Conservation (phyloP, 1,139 yeast genomes). For the Scheffersomyces lignicola region DNA sequence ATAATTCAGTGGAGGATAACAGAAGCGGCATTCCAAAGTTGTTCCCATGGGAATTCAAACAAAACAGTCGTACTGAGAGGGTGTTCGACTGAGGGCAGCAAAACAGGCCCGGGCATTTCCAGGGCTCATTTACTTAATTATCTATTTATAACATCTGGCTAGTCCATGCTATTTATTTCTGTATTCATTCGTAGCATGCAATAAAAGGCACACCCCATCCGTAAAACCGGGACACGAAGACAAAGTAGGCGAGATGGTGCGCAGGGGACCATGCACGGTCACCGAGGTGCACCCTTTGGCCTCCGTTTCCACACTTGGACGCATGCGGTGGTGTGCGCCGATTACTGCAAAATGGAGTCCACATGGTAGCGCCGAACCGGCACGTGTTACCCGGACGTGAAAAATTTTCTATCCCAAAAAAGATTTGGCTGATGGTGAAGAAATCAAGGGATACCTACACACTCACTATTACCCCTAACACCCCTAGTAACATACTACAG, state of each 20-base stretch:
- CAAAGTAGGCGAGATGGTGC: no score
- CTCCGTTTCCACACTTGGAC: no score
- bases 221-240: no score
- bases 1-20: slow-evolving; percentile 1
- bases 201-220: no score
- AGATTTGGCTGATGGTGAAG: slow-evolving; percentile 1
- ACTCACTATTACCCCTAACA: slow-evolving; percentile 3
- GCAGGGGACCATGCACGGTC: no score
- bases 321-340: no score
- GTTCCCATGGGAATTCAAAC: slow-evolving; percentile 41
- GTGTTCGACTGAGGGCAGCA: slow-evolving; percentile 23
- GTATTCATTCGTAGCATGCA: slow-evolving; percentile 2
- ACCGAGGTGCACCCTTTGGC: no score
- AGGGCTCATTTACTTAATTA: neutral
- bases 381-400: slow-evolving; percentile 23
- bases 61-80: slow-evolving; percentile 24
- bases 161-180: slow-evolving; percentile 3
- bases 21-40: slow-evolving; percentile 18
- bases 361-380: no score
- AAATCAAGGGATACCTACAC: slow-evolving; percentile 3
- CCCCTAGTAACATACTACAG: neutral
- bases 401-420: slow-evolving; percentile 14
- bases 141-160: neutral
- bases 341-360: no score
- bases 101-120: neutral